phyloP scores from a whole-genome alignment of 164 flowering plant genomes.

The Warburgia ugandensis region DNA sequence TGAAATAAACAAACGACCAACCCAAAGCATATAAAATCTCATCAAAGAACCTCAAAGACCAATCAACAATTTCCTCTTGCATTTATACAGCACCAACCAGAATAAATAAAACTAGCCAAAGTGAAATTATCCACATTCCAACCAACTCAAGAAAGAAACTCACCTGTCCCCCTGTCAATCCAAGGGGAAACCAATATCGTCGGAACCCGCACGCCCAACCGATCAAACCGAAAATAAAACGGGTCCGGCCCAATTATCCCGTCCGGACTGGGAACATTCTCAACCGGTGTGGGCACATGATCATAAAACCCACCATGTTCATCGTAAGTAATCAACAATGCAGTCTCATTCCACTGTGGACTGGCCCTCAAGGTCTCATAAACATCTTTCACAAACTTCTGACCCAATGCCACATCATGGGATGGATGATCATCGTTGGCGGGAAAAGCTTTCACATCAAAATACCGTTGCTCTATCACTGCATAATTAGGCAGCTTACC shows the following conservation, averaged over 20 bases:
- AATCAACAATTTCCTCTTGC: background rate
- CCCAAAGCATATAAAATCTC: no score
- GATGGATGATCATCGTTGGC: conserved; percentile 97
- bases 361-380: conserved; percentile 79
- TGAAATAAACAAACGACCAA: no score
- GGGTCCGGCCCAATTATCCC: conserved; percentile 90
- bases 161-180: conserved; percentile 86
- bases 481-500: conserved; percentile 82
- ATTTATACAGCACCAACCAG: background rate
- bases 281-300: conserved; percentile 92
- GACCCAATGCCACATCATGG: conserved; percentile 83
- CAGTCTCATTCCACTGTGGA: conserved; percentile 93
- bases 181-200: conserved; percentile 84
- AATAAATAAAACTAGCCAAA: no score
- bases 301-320: conserved; percentile 97
- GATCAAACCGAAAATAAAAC: conserved; percentile 66
- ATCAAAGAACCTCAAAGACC: background rate
- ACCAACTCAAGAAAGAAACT: conserved; percentile 4
- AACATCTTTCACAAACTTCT: conserved; percentile 92
- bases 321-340: conserved; percentile 80
- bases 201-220: conserved; percentile 93
- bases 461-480: conserved; percentile 87
- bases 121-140: no score
- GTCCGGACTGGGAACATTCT: conserved; percentile 86
- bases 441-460: conserved; percentile 52